These are phyloP conservation scores for Coemansia sp. DNA, from an alignment of 192 early-diverging fungal genomes.

Conservation along the genomic window DNA sequence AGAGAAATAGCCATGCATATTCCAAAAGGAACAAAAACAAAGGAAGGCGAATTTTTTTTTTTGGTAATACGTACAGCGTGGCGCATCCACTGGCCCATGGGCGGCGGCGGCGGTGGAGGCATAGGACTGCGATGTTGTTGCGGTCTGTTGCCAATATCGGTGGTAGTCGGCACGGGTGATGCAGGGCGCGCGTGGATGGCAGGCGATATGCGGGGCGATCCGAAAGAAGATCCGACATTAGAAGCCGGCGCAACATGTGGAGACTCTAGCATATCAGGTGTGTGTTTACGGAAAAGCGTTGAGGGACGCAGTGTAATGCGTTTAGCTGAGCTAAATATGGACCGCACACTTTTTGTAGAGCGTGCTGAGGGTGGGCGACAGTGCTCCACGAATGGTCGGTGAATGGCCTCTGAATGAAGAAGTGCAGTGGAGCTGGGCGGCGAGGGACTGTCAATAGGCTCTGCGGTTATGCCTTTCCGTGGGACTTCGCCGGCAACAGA, in stretches of 20 bases:
- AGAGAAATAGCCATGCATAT: slow-evolving; percentile 10
- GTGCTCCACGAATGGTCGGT: background rate
- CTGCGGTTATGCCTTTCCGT: background rate
- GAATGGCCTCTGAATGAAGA: slow-evolving; percentile 11
- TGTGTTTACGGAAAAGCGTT: slow-evolving; percentile 24
- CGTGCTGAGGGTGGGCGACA: slow-evolving; percentile 33
- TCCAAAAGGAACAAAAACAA: background rate
- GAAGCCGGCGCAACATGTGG: slow-evolving; percentile 1
- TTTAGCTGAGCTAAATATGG: slow-evolving; percentile 43
- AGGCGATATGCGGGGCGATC: slow-evolving; percentile 8
- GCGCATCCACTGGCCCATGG: slow-evolving; percentile 14
- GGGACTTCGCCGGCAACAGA: background rate
- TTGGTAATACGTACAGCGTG: slow-evolving; percentile 33
- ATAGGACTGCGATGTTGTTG: slow-evolving; percentile 9
- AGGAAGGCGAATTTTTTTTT: background rate
- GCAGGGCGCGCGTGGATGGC: slow-evolving; percentile 4
- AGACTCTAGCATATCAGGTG: slow-evolving; percentile 4
- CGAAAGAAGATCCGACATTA: background rate
- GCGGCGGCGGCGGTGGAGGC: slow-evolving; percentile 7
- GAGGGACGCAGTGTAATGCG: slow-evolving; percentile 44
- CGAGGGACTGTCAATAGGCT: slow-evolving; percentile 21
- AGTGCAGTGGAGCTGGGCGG: background rate
- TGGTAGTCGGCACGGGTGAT: slow-evolving; percentile 2
- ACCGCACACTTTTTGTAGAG: slow-evolving; percentile 43
- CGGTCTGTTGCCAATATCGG: slow-evolving; percentile 4